phyloP scores from a whole-genome alignment of 192 early-diverging fungal genomes.

The Linnemannia elongata region DNA sequence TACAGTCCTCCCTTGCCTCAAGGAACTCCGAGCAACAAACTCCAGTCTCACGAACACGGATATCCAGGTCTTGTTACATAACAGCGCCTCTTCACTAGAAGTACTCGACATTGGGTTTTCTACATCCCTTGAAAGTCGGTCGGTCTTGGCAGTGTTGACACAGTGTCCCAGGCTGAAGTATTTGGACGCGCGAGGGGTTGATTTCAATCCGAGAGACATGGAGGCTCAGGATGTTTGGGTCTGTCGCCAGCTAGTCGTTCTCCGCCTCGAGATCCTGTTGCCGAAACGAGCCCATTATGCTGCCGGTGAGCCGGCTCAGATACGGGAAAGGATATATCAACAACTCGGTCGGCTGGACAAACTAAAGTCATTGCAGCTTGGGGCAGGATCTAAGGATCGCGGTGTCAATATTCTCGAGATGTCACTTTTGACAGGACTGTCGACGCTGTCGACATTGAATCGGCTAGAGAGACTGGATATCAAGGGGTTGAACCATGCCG shows the following conservation, averaged over 20 bases:
- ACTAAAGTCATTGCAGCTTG: constrained; percentile 15
- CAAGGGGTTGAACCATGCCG: constrained; percentile 37
- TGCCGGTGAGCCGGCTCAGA: constrained; percentile 22
- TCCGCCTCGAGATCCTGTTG: constrained; percentile 31
- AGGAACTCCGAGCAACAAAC: constrained; percentile 8
- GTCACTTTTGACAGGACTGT: constrained; percentile 44
- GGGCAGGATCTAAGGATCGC: constrained; percentile 35
- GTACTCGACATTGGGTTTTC: constrained; percentile 25
- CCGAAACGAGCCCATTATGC: constrained; percentile 35
- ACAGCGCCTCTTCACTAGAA: constrained; percentile 5
- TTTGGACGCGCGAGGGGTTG: constrained; percentile 32
- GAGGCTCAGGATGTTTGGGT: constrained; percentile 32
- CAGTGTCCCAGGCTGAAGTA: constrained; percentile 13
- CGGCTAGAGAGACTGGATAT: constrained; percentile 23
- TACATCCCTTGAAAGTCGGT: constrained; percentile 21
- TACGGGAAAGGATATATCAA: constrained; percentile 23
- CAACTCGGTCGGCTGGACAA: constrained; percentile 19
- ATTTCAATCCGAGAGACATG: constrained; percentile 48
- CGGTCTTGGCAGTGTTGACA: constrained; percentile 19
- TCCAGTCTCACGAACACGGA: constrained; percentile 17
- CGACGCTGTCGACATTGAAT: constrained; percentile 5
- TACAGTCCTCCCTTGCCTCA: constrained; percentile 4
- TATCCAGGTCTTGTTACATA: constrained; percentile 18
- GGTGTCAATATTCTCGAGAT: constrained; percentile 41
- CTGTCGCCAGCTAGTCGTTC: background rate